A percentile compares a stretch with the other conserved stretches of the same genome.
These are phyloP conservation scores for Phytophthora boehmeriae DNA, from an alignment of 352 stramenopile genomes.

Conservation along the genomic window DNA sequence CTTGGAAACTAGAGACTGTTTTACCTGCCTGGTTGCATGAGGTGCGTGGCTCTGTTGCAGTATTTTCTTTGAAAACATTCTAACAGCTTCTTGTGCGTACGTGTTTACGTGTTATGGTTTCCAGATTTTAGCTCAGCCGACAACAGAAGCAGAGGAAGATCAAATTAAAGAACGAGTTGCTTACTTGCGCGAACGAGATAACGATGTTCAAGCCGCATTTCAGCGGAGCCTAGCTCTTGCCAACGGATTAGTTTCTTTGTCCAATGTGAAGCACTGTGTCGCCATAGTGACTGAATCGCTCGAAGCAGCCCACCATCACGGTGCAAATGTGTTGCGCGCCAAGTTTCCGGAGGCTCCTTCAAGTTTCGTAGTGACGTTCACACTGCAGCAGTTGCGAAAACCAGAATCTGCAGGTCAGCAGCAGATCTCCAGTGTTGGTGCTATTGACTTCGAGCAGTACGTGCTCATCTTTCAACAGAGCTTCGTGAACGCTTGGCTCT, in stretches of 20 bases:
- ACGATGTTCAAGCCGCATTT: slow-evolving; percentile 24
- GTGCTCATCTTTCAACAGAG: slow-evolving; percentile 26
- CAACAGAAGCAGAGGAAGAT: slow-evolving; percentile 22
- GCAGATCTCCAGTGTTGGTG: slow-evolving; percentile 6
- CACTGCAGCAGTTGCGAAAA: slow-evolving; percentile 23
- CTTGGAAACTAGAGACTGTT: slow-evolving; percentile 26
- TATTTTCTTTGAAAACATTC: not conserved
- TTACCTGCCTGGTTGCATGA: slow-evolving; percentile 25
- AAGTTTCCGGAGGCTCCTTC: slow-evolving; percentile 24
- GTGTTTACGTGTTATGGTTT: not conserved
- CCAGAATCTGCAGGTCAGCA: slow-evolving; percentile 2
- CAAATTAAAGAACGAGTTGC: slow-evolving; percentile 16
- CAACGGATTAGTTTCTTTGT: slow-evolving; percentile 23
- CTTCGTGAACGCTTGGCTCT: slow-evolving; percentile 35
- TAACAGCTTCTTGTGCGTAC: not conserved
- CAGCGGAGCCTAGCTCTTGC: slow-evolving; percentile 13
- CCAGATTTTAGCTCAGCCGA: slow-evolving; percentile 24
- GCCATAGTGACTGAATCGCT: slow-evolving; percentile 22
- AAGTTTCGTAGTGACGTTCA: slow-evolving; percentile 25
- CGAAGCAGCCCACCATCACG: slow-evolving; percentile 8
- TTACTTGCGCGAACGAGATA: slow-evolving; percentile 15
- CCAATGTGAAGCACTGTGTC: slow-evolving; percentile 14
- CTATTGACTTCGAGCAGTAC: slow-evolving; percentile 29
- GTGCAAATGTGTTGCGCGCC: slow-evolving; percentile 5
- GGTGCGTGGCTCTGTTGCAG: slow-evolving; percentile 6